phyloP scores from a whole-genome alignment of 495 filamentous ascomycete species.

The Tuber magnatum region DNA sequence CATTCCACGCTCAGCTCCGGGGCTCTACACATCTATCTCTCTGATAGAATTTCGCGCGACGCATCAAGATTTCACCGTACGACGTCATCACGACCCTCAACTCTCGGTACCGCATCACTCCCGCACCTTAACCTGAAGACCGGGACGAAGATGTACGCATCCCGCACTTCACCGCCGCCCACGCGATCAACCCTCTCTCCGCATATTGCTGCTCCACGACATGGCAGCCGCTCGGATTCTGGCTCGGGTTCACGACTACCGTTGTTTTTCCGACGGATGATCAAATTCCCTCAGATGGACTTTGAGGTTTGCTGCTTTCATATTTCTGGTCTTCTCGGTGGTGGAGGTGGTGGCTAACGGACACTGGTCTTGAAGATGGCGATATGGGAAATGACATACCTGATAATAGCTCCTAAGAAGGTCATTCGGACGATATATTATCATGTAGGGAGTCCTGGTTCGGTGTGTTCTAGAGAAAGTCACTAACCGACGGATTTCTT shows the following conservation, averaged over 20 bases:
- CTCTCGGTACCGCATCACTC: constrained; percentile 8
- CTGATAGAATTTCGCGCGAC: neutral
- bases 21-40: neutral
- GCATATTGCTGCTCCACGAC: constrained; percentile 27
- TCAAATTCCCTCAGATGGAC: constrained; percentile 65
- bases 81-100: constrained; percentile 14
- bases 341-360: constrained; percentile 16
- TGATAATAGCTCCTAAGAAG: constrained; percentile 68
- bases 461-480: neutral
- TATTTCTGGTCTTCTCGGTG: neutral
- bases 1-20: neutral
- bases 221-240: constrained; percentile 31
- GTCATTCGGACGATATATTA: constrained; percentile 72
- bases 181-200: constrained; percentile 32
- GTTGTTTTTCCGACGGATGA: constrained; percentile 45
- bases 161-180: constrained; percentile 36
- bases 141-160: constrained; percentile 24
- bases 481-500: constrained; percentile 14
- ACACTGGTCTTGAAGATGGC: constrained; percentile 44
- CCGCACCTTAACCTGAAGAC: constrained; percentile 1
- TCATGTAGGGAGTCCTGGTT: constrained; percentile 50
- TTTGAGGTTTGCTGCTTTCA: constrained; percentile 50
- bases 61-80: neutral
- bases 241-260: constrained; percentile 35
- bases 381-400: constrained; percentile 69